A percentile compares a stretch with the other conserved stretches of the same genome.
phyloP scores from a whole-genome alignment of 306 rosid species.

The Ormosia semicastrata region DNA sequence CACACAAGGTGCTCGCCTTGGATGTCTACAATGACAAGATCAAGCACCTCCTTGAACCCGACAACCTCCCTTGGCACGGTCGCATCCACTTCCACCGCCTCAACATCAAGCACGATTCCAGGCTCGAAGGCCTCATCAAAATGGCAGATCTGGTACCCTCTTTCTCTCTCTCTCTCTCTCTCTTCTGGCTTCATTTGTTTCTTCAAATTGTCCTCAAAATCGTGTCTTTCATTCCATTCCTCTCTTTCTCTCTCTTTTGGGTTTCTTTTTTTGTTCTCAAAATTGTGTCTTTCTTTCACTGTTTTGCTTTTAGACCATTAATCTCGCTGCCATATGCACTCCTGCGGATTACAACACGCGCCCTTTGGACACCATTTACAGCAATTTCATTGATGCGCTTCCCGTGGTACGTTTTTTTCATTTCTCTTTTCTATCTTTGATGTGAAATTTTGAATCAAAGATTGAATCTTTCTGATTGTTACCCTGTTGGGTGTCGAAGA shows the following conservation, averaged over 20 bases:
- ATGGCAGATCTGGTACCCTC: slow-evolving; percentile 80
- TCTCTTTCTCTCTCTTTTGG: neutral
- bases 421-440: neutral
- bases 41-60: slow-evolving; percentile 80
- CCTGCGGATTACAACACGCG: slow-evolving; percentile 97
- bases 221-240: neutral
- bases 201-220: neutral
- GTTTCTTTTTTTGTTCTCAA: neutral
- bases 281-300: neutral
- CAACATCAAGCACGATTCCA: slow-evolving; percentile 84
- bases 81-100: slow-evolving; percentile 91
- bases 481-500: neutral
- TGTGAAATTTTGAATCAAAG: neutral
- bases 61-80: slow-evolving; percentile 60
- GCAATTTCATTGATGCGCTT: slow-evolving; percentile 91
- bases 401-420: slow-evolving; percentile 65
- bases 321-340: slow-evolving; percentile 93
- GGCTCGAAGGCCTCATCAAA: slow-evolving; percentile 88
- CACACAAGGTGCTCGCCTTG: slow-evolving; percentile 76
- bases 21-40: slow-evolving; percentile 92
- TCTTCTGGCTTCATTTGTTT: neutral
- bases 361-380: slow-evolving; percentile 86
- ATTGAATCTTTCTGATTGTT: neutral
- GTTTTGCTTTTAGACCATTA: slow-evolving; percentile 55
- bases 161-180: neutral